Conservation (phyloP, 2,329 filamentous ascomycete genomes). For the Dactylellina drechsleri region DNA sequence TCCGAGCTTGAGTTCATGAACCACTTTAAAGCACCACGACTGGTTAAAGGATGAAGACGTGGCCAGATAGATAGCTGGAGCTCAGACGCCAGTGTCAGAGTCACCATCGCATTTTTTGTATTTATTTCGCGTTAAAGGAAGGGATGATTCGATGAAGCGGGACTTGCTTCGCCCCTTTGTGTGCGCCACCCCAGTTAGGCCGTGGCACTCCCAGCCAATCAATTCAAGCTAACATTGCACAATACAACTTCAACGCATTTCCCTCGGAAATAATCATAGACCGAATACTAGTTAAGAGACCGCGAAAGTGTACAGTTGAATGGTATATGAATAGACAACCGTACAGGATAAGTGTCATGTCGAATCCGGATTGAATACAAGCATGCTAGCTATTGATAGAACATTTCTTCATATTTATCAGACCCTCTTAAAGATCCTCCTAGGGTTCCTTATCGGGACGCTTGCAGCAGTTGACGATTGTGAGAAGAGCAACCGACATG, state of each 20-base stretch:
- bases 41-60: too few relatives aligned
- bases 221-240: neutral
- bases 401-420: neutral
- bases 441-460: neutral
- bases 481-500: conserved; percentile 29
- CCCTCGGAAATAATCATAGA: neutral
- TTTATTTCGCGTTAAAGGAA: conserved; percentile 5
- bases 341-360: too few relatives aligned
- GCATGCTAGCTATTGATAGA: too few relatives aligned
- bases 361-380: too few relatives aligned
- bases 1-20: too few relatives aligned
- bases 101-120: too few relatives aligned
- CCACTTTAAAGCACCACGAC: too few relatives aligned
- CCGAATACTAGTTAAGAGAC: too few relatives aligned
- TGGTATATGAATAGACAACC: too few relatives aligned
- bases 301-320: neutral
- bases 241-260: conserved; percentile 45
- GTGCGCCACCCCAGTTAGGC: neutral
- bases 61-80: too few relatives aligned
- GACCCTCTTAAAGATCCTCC: neutral
- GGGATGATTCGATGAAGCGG: neutral
- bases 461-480: neutral
- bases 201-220: neutral
- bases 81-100: too few relatives aligned
- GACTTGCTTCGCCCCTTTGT: neutral